A percentile compares a stretch with the other conserved stretches of the same genome.
These are phyloP conservation scores for Fusarium sp. DNA, from an alignment of 2,329 filamentous ascomycete species.

Conservation along the genomic window DNA sequence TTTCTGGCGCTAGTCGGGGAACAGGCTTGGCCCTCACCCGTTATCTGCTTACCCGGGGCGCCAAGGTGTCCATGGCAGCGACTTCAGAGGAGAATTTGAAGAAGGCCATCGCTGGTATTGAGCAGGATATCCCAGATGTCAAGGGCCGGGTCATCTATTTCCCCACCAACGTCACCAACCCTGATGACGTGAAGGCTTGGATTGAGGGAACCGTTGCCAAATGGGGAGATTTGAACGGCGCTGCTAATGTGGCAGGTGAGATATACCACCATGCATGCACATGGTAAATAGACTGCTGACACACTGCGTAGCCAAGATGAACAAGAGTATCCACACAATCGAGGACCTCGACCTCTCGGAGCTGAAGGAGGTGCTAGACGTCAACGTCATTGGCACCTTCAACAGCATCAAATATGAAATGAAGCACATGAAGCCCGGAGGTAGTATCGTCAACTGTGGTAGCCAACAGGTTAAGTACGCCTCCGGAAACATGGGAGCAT, in stretches of 20 bases:
- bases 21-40: slow-evolving; percentile 69
- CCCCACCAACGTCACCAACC: slow-evolving; percentile 53
- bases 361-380: slow-evolving; percentile 43
- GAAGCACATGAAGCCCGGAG: slow-evolving; percentile 57
- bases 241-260: slow-evolving; percentile 58
- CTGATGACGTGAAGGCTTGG: slow-evolving; percentile 54
- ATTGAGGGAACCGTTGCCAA: slow-evolving; percentile 52
- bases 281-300: not conserved
- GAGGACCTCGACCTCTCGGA: slow-evolving; percentile 47
- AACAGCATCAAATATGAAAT: slow-evolving; percentile 50
- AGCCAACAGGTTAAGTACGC: slow-evolving; percentile 62
- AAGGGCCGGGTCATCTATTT: slow-evolving; percentile 45
- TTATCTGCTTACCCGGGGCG: slow-evolving; percentile 61
- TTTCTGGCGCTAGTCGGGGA: slow-evolving; percentile 73
- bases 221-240: slow-evolving; percentile 55
- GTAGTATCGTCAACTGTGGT: slow-evolving; percentile 65
- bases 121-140: slow-evolving; percentile 43
- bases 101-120: slow-evolving; percentile 45
- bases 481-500: slow-evolving; percentile 53
- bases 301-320: slow-evolving; percentile 41
- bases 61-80: slow-evolving; percentile 53
- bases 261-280: fast-evolving
- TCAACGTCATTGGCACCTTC: slow-evolving; percentile 49
- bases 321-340: slow-evolving; percentile 47
- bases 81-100: slow-evolving; percentile 50